Percentiles rank a stretch among this genome's conserved stretches.
Conservation (phyloP, 1,284 basidiomycete genomes). For the Inonotus hispidus region DNA sequence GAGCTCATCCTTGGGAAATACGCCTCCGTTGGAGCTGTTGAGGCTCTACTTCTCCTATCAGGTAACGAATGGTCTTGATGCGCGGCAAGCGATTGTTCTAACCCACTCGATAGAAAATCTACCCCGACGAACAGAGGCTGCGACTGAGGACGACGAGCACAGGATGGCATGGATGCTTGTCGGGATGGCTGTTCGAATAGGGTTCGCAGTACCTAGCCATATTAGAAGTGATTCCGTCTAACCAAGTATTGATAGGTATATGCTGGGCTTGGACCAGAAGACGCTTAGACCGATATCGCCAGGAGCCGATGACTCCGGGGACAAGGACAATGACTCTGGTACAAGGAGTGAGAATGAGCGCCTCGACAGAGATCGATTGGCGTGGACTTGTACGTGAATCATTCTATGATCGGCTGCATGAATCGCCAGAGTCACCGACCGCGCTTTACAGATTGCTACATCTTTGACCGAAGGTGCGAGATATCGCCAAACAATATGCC, state of each 20-base stretch:
- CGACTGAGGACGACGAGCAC: constrained; percentile 28
- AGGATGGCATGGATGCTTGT: constrained; percentile 34
- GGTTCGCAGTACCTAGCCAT: background rate
- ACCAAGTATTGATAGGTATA: constrained; percentile 15
- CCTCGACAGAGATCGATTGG: constrained; percentile 32
- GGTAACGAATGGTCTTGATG: constrained; percentile 19
- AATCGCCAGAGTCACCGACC: background rate
- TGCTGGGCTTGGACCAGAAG: constrained; percentile 30
- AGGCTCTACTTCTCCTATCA: constrained; percentile 34
- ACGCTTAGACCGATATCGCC: constrained; percentile 30
- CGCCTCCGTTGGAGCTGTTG: constrained; percentile 33
- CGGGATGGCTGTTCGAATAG: constrained; percentile 30
- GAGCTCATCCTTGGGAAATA: constrained; percentile 30
- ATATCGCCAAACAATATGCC: background rate
- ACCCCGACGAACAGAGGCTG: constrained; percentile 14
- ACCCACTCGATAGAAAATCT: constrained; percentile 11
- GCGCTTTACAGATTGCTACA: constrained; percentile 29
- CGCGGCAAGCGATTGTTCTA: background rate
- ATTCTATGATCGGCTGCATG: no score
- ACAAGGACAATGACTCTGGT: constrained; percentile 11
- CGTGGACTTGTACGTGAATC: constrained; percentile 31
- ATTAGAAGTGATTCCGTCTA: background rate
- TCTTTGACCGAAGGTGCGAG: constrained; percentile 28
- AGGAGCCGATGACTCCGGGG: constrained; percentile 26
- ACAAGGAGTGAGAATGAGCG: constrained; percentile 20